Conservation (phyloP, 2,329 filamentous ascomycete species). For the Phoma herbarum region DNA sequence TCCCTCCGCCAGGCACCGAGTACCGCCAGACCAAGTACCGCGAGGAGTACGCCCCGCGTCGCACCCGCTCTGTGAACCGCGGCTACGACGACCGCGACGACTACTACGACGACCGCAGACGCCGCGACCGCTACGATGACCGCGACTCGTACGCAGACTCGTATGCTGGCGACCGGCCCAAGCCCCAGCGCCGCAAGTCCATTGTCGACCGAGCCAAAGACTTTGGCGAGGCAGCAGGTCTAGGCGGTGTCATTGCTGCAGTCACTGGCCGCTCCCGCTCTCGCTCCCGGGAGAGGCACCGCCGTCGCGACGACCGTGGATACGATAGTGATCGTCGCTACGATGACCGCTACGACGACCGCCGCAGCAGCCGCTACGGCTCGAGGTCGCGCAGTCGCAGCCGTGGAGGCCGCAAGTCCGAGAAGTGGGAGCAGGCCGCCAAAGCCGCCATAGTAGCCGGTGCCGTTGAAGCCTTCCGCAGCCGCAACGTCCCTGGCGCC, state of each 20-base stretch:
- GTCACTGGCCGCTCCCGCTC: conserved; percentile 63
- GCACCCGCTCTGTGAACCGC: conserved; percentile 70
- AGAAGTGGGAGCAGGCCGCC: conserved; percentile 75
- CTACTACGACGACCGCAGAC: conserved; percentile 46
- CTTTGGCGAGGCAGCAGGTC: conserved; percentile 65
- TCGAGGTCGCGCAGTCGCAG: conserved; percentile 60
- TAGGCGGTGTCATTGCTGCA: conserved; percentile 63
- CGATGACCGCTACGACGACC: conserved; percentile 34
- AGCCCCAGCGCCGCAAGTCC: conserved; percentile 61
- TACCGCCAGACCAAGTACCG: conserved; percentile 58
- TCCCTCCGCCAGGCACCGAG: conserved; percentile 72
- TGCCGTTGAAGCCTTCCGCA: conserved; percentile 89
- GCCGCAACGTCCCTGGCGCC: conserved; percentile 85
- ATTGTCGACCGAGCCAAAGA: conserved; percentile 66
- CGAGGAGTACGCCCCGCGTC: conserved; percentile 61
- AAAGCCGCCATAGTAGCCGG: conserved; percentile 91
- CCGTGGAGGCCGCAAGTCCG: conserved; percentile 63
- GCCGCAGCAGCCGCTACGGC: conserved; percentile 58
- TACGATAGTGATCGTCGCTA: conserved; percentile 53
- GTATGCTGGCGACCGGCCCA: conserved; percentile 52
- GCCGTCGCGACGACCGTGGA: conserved; percentile 57
- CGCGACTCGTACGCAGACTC: conserved; percentile 58
- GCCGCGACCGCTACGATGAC: conserved; percentile 50
- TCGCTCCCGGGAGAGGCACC: conserved; percentile 64
- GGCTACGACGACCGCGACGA: conserved; percentile 64